These are phyloP conservation scores for Mycena maculata DNA, from an alignment of 768 basidiomycete genomes.

Conservation along the genomic window DNA sequence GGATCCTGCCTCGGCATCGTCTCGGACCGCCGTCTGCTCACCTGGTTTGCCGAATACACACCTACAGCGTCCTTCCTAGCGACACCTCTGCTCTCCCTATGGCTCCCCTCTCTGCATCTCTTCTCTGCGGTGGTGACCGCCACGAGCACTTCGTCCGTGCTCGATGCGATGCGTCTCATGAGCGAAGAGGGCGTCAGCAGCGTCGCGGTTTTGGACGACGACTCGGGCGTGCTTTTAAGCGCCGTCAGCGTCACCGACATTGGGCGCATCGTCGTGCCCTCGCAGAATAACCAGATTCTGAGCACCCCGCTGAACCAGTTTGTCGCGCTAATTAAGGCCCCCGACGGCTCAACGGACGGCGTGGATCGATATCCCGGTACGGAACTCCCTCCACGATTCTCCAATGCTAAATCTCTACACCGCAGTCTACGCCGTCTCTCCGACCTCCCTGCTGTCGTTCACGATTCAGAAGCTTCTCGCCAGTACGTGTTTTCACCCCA, in stretches of 20 bases:
- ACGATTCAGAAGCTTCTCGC: slow-evolving; percentile 86
- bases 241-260: slow-evolving; percentile 88
- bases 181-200: slow-evolving; percentile 88
- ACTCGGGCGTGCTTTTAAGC: slow-evolving; percentile 70
- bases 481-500: slow-evolving; percentile 60
- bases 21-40: slow-evolving; percentile 77
- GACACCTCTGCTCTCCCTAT: slow-evolving; percentile 65
- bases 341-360: slow-evolving; percentile 83
- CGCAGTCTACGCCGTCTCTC: slow-evolving; percentile 85
- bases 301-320: slow-evolving; percentile 76
- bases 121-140: slow-evolving; percentile 73
- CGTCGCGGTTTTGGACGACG: slow-evolving; percentile 80
- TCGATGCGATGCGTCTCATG: slow-evolving; percentile 89
- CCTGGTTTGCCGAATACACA: slow-evolving; percentile 75
- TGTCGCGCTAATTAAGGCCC: slow-evolving; percentile 79
- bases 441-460: slow-evolving; percentile 71
- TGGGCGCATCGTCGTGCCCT: slow-evolving; percentile 83
- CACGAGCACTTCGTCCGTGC: slow-evolving; percentile 68
- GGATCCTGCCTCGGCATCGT: slow-evolving; percentile 74
- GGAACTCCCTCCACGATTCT: slow-evolving; percentile 4
- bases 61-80: slow-evolving; percentile 54
- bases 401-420: too few species aligned
- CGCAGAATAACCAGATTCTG: slow-evolving; percentile 82
- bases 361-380: slow-evolving; percentile 82
- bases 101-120: slow-evolving; percentile 74